phyloP scores from a whole-genome alignment of 2,329 filamentous ascomycete genomes.

The Exophiala alcalophila region DNA sequence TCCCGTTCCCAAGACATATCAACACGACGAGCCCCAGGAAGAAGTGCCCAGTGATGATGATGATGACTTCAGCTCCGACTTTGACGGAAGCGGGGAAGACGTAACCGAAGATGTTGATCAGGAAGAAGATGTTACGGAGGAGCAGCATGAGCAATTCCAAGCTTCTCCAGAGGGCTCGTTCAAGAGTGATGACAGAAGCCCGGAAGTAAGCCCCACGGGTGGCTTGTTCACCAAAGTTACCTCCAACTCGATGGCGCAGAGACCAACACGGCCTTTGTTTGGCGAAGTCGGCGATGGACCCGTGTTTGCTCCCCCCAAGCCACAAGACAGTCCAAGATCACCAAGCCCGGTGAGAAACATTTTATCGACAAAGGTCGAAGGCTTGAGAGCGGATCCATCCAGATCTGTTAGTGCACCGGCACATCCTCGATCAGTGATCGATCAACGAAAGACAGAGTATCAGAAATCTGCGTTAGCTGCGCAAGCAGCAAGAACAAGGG shows the following conservation, averaged over 20 bases:
- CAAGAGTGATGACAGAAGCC: conserved; percentile 38
- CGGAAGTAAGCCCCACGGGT: conserved; percentile 39
- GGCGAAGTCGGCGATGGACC: conserved; percentile 43
- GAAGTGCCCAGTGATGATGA: conserved; percentile 21
- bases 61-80: conserved; percentile 40
- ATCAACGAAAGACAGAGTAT: conserved; percentile 40
- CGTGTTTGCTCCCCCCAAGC: conserved; percentile 38
- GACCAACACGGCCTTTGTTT: conserved; percentile 39
- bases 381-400: conserved; percentile 35
- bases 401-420: conserved; percentile 41
- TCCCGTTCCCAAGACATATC: conserved; percentile 15
- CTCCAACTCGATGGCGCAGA: conserved; percentile 33
- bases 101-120: conserved; percentile 41
- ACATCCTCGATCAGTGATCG: conserved; percentile 39
- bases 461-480: conserved; percentile 30
- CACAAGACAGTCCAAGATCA: conserved; percentile 42
- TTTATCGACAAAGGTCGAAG: conserved; percentile 31
- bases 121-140: conserved; percentile 26
- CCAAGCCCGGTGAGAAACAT: conserved; percentile 46
- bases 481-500: conserved; percentile 23
- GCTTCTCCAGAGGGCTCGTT: conserved; percentile 47
- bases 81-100: conserved; percentile 47
- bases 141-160: conserved; percentile 37
- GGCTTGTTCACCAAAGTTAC: conserved; percentile 42
- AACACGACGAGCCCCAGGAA: conserved; percentile 8